Percentiles rank a stretch among this genome's conserved stretches.
These are phyloP conservation scores for Myochromella boudieri DNA, from an alignment of 768 basidiomycete species.

Conservation along the genomic window DNA sequence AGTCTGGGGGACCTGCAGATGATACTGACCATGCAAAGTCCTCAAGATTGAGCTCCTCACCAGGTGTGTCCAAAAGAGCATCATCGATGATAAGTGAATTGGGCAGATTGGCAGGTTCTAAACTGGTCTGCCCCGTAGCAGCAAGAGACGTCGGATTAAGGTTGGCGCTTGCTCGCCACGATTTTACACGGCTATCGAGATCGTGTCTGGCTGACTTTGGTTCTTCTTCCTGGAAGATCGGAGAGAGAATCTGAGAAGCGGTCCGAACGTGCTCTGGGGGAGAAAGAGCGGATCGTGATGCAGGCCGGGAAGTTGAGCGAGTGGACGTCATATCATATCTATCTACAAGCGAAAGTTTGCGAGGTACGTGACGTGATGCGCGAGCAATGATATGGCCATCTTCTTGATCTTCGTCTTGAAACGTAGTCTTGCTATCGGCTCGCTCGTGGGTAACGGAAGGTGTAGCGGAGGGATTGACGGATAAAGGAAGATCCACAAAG, in stretches of 20 bases:
- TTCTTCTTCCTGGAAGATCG: conserved; percentile 63
- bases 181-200: conserved; percentile 56
- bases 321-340: conserved; percentile 48
- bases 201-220: conserved; percentile 51
- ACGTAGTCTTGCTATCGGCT: conserved; percentile 52
- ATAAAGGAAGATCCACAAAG: conserved; percentile 38
- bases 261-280: conserved; percentile 26
- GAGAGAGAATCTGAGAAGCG: conserved; percentile 44
- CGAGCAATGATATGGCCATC: conserved; percentile 34
- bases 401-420: conserved; percentile 40
- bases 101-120: conserved; percentile 53
- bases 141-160: conserved; percentile 48
- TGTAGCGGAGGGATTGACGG: conserved; percentile 35
- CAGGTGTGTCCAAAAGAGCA: conserved; percentile 24
- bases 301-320: conserved; percentile 32
- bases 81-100: conserved; percentile 38
- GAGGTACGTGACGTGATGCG: conserved; percentile 52
- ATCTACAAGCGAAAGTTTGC: conserved; percentile 69
- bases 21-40: conserved; percentile 74
- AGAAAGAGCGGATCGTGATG: conserved; percentile 23
- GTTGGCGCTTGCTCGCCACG: conserved; percentile 64
- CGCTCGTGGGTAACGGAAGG: conserved; percentile 52
- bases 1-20: conserved; percentile 60
- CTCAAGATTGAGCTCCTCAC: conserved; percentile 53
- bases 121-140: conserved; percentile 46